Percentiles rank a stretch among this genome's conserved stretches.
These are phyloP conservation scores for Colletotrichum destructivum DNA, from an alignment of 2,329 filamentous ascomycete species.

Conservation along the genomic window DNA sequence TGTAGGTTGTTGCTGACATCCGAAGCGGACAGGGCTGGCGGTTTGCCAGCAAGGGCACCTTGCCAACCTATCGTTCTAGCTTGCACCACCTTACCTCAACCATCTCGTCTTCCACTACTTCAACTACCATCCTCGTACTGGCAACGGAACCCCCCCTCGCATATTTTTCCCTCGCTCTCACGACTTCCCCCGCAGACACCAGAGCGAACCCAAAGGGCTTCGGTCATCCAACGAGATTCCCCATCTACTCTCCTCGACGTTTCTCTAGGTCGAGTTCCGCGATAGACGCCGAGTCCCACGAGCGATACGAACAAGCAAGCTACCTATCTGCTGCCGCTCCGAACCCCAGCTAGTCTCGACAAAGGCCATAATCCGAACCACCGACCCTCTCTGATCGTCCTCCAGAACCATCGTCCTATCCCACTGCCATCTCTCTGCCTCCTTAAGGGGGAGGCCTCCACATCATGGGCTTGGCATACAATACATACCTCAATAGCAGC, in stretches of 20 bases:
- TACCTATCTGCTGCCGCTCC: too few relatives aligned
- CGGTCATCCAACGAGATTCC: too few relatives aligned
- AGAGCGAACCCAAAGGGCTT: not conserved
- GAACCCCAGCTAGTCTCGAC: not conserved
- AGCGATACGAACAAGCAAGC: not conserved
- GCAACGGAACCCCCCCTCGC: conserved; percentile 5
- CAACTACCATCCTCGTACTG: not conserved
- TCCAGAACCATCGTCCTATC: not conserved
- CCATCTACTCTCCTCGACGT: not conserved
- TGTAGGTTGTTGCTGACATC: not conserved
- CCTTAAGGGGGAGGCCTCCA: conserved; percentile 6
- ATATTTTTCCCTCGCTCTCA: not conserved
- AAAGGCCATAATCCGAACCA: not conserved
- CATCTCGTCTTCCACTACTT: not conserved
- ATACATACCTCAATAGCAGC: conserved; percentile 87
- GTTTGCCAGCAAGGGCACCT: not conserved
- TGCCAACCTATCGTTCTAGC: not conserved
- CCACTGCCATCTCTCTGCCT: conserved; percentile 4
- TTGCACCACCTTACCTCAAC: conserved; percentile 7
- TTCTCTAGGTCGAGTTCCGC: not conserved
- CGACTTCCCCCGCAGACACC: not conserved
- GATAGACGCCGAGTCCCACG: not conserved
- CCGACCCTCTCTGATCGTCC: not conserved
- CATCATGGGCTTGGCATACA: conserved; percentile 91
- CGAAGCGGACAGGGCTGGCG: not conserved